Base-by-base conservation (phyloP, 2,329 filamentous ascomycete genomes). In the Dendryphion nanum region DNA sequence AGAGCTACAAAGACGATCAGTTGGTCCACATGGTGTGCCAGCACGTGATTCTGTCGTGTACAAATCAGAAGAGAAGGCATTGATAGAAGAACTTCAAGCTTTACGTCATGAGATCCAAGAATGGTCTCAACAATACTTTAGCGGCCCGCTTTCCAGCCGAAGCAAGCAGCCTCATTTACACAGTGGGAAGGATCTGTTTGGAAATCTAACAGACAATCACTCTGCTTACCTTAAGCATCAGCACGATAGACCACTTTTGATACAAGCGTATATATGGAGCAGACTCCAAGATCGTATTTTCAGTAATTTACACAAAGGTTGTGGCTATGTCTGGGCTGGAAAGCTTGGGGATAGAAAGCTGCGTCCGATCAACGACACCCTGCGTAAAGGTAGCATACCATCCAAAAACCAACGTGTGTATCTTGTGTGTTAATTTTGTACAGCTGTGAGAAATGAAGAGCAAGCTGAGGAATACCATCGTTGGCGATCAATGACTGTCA, bases 311-410 rank as follows among this genome's bases (percentile, higher is more conserved):
- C 41, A 55, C 23, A 62, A 60, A 28, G 62, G 61, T 15, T 59
- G 58, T 37, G 62, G 62, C 20, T 66, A 66, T 37, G 47, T 64
- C 7, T 66, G 62, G 62, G 62, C 62, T 1, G 62, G 60, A 19
- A 63, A 59, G 35, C 47, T 64, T n/a, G 62, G 62, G 16, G 61
- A 66, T 42, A 52, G 56, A 33, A 62, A 63, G 18, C 46, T 66
- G 6, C 57, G 62, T 2, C 53, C 57, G 7, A 48, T 66, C 36
- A 64, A 66, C 35, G 62, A 66, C 35, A 63, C 57, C 3, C 44
- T 66, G 29, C 51, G 62, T 15, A 62, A 63, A 54, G 59, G 60
- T 60, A 51, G 24, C 23, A 26, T 26, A n/a, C n/a, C 23, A 26
- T 8, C 23, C 8, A 26, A 26, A 26, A 8, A 26, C 8, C n/a